Base-by-base conservation (phyloP, 1,139 yeast species). In the Blastobotrys malaysiensis region DNA sequence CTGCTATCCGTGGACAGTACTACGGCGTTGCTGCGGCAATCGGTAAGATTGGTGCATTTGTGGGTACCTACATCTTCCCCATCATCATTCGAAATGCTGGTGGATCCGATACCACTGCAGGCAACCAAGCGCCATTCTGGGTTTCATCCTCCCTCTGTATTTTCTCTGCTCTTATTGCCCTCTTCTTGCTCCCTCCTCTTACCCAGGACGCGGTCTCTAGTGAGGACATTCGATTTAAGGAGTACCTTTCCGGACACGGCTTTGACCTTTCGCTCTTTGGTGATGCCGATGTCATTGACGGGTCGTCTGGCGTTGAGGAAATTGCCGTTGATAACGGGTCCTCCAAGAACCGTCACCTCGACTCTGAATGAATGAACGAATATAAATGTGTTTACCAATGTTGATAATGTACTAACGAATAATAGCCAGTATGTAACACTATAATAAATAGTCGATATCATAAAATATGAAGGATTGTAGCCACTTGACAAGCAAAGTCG, bases 21-120 rank as follows among this genome's bases (percentile, higher is more conserved):
- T 91, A 91, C 69, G 95, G 95, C 63, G 78, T 89, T 63, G 93
- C 96, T 49, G 97, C 97, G 56, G 96, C 96, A 26, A 65, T 83
- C 53, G 97, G 96, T 65, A 90, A 90, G 70, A 77, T 89, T 58
- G 97, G 97, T 66, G 97, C 96, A 1, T 90, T 89, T 67, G 89
- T 85, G 27, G 97, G 97, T 57, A 84, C 95, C 48, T 88, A 85
- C 70, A 84, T 86, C 26, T 91, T 91, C 81, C 96, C 97, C 48
- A 78, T 80, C 51, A 81, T 83, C 60, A 74, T 73, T 58, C 68
- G 70, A 52, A 74, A 74, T 58, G 74, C 78, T n/a, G 83, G 83
- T 52, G 82, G 79, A 48, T 52, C 60, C 22, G 64, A 63, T 27
- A 67, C 71, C 5, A 73, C 77, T 57, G 68, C 73, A 52, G 88